Percentiles rank a stretch among this genome's conserved stretches.
Conservation (phyloP, 768 basidiomycete genomes). For the Tricholoma matsutake region DNA sequence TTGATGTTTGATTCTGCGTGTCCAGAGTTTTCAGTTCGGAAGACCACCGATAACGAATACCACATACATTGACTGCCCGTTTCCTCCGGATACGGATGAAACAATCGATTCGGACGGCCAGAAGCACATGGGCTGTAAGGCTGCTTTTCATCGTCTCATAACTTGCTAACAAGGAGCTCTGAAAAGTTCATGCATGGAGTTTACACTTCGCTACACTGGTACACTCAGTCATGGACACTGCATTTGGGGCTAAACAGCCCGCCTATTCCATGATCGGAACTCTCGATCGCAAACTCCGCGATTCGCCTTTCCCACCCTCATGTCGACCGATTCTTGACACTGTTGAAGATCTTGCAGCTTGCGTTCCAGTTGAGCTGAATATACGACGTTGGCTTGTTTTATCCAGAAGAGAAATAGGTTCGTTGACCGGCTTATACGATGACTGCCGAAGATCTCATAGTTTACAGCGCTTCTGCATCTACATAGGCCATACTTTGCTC, state of each 20-base stretch:
- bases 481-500: constrained; percentile 66
- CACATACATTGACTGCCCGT: constrained; percentile 51
- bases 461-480: constrained; percentile 55
- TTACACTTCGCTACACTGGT: constrained; percentile 53
- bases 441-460: too few species aligned
- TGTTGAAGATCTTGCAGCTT: constrained; percentile 9
- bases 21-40: constrained; percentile 60
- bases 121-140: constrained; percentile 41
- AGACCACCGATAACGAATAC: constrained; percentile 54
- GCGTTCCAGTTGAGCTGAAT: constrained; percentile 20
- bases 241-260: constrained; percentile 53
- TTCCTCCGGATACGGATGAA: constrained; percentile 39
- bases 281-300: constrained; percentile 58
- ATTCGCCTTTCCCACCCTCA: constrained; percentile 48
- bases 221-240: constrained; percentile 46
- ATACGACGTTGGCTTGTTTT: constrained; percentile 45
- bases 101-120: constrained; percentile 29
- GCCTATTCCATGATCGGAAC: constrained; percentile 50
- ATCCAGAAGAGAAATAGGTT: constrained; percentile 48
- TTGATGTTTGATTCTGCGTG: background rate
- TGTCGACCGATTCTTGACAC: constrained; percentile 33
- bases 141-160: background rate
- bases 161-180: background rate
- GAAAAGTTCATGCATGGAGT: constrained; percentile 53
- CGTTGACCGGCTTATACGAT: constrained; percentile 5